A percentile compares a stretch with the other conserved stretches of the same genome.
These are phyloP conservation scores for Hanseniaspora meyeri DNA, from an alignment of 805 yeast genomes.

Conservation along the genomic window DNA sequence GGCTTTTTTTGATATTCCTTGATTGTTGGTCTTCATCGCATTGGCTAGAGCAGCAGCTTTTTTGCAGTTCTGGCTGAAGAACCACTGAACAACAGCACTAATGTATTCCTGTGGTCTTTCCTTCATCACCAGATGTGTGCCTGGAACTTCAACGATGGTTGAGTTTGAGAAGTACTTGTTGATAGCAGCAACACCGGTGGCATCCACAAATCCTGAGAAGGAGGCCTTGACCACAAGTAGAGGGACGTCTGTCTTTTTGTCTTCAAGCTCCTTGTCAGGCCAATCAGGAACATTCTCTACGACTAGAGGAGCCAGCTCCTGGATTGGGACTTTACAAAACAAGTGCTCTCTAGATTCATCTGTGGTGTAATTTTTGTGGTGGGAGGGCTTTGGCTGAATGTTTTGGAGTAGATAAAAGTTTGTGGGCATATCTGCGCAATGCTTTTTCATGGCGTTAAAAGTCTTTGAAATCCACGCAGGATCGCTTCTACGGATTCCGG, in stretches of 20 bases:
- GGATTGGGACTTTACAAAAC: conserved; percentile 14
- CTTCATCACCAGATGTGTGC: conserved; percentile 25
- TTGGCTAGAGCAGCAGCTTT: background rate
- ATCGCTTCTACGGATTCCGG: background rate
- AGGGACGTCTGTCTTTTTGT: conserved; percentile 24
- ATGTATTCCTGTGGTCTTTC: conserved; percentile 22
- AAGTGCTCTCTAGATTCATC: background rate
- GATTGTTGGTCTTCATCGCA: too few species aligned
- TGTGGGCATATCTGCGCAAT: background rate
- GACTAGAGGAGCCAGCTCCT: conserved; percentile 19
- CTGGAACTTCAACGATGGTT: conserved; percentile 20
- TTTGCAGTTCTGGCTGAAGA: conserved; percentile 7
- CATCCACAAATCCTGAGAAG: conserved; percentile 32
- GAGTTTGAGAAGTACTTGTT: conserved; percentile 21
- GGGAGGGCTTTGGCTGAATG: conserved; percentile 14
- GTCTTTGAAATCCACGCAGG: background rate
- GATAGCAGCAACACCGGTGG: conserved; percentile 20
- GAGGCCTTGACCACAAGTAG: conserved; percentile 36
- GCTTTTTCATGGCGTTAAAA: background rate
- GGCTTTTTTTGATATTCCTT: too few species aligned
- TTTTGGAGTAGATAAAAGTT: background rate
- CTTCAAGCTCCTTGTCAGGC: conserved; percentile 18
- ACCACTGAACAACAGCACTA: conserved; percentile 17
- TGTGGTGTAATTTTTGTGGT: conserved; percentile 20
- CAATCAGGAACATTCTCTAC: conserved; percentile 22